Base-by-base conservation (phyloP, 768 basidiomycete genomes). In the Gloeostereum incarnatum region DNA sequence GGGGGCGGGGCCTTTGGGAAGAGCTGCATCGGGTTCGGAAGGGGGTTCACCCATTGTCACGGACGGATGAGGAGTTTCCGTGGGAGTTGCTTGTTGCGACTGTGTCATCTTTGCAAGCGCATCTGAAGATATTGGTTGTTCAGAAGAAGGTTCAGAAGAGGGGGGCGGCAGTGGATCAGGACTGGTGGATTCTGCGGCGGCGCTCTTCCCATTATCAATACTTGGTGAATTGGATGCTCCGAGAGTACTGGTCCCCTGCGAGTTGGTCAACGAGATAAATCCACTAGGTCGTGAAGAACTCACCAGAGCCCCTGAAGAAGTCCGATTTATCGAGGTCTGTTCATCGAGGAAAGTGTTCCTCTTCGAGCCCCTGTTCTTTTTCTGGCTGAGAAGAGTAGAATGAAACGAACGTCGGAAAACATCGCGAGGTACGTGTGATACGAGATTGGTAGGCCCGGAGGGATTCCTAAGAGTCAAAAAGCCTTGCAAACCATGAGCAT, bases 1-100 rank as follows among this genome's bases (percentile, higher is more conserved):
- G 19, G 55, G 54, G 22, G 53, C 34, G 14, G 54, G 36, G 18
- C 17, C 25, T 19, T 35, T 26, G 16, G 42, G 29, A n/a, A 30
- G 36, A 13, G 29, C 26, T 23, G 39, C 19, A 17, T 32, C 29
- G 23, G 26, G 38, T 21, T 31, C 20, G 20, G 19, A 16, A 5
- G 32, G 33, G 17, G 41, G 16, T 25, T 33, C 11, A 14, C 14
- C 14, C 14, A 18, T 16, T 2, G 31, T 20, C 20, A 32, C 13
- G n/a, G 6, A 7, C n/a, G 25, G 19, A 38, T 16, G 23, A 10
- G 24, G 36, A 26, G n/a, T 20, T 7, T 17, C 6, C 20, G 8
- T 11, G 9, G 35, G 18, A 36, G 17, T 22, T 36, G 35, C 35
- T 29, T 14, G 8, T 29, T 8, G 8, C 26, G 14, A 8, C 26